Percentiles rank a stretch among this genome's conserved stretches.
phyloP scores from a whole-genome alignment of 352 stramenopile genomes.

The Pythium sp. region DNA sequence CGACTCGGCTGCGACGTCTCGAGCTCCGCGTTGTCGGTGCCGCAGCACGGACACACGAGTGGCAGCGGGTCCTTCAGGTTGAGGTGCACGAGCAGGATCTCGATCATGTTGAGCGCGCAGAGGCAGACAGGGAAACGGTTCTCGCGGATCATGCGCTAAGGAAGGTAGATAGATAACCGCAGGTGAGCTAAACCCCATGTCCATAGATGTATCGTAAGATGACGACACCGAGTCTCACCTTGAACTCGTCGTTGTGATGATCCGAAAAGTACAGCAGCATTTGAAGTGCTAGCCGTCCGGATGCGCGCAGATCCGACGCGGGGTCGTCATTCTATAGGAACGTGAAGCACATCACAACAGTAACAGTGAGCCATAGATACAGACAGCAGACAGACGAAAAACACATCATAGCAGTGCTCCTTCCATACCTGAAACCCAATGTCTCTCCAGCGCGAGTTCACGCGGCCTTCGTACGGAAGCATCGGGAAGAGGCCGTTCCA shows the following conservation, averaged over 20 bases:
- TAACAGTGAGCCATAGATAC: neutral
- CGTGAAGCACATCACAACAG: neutral
- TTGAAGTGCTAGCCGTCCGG: constrained; percentile 49
- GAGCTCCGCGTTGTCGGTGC: constrained; percentile 61
- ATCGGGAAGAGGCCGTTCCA: constrained; percentile 65
- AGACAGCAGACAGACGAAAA: neutral
- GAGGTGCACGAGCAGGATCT: constrained; percentile 67
- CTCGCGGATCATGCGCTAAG: constrained; percentile 58
- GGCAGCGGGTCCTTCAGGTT: constrained; percentile 65
- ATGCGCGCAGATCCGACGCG: constrained; percentile 56
- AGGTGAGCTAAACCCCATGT: neutral
- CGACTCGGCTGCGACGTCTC: constrained; percentile 53
- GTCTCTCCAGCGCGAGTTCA: constrained; percentile 61
- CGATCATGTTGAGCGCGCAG: constrained; percentile 59
- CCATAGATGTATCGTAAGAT: neutral
- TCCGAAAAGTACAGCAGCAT: constrained; percentile 73
- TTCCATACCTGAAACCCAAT: constrained; percentile 57
- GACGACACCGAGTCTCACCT: constrained; percentile 24
- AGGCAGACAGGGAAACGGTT: constrained; percentile 72
- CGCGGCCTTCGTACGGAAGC: constrained; percentile 60
- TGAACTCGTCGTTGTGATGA: constrained; percentile 67
- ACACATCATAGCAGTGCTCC: neutral
- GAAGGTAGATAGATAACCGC: constrained; percentile 4
- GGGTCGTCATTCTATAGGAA: constrained; percentile 51
- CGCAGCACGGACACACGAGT: constrained; percentile 64